Percentiles rank a stretch among this genome's conserved stretches.
These are phyloP conservation scores for Boletales sp. DNA, from an alignment of 768 basidiomycete genomes.

Conservation along the genomic window DNA sequence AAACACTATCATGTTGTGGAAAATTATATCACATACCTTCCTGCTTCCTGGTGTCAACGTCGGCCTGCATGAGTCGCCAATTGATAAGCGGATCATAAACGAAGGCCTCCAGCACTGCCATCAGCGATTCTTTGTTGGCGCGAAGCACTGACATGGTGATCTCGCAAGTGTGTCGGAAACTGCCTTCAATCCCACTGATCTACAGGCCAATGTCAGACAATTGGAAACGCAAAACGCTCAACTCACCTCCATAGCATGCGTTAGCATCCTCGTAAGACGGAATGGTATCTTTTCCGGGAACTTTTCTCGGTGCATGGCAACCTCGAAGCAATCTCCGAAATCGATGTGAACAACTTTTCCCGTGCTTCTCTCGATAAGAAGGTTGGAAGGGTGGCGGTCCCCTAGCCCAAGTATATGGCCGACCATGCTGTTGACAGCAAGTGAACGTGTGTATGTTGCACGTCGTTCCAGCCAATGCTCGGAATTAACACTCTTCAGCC, in stretches of 20 bases:
- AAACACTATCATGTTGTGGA: constrained; percentile 1
- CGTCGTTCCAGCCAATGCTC: constrained; percentile 98
- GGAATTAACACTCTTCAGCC: constrained; percentile 93
- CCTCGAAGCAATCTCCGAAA: constrained; percentile 98
- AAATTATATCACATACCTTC: constrained; percentile 48
- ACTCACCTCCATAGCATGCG: constrained; percentile 96
- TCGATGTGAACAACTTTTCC: constrained; percentile 97
- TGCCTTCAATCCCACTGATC: constrained; percentile 98
- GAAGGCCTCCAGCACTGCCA: constrained; percentile 98
- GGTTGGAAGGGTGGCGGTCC: constrained; percentile 96
- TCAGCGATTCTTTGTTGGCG: constrained; percentile 96
- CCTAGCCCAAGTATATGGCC: constrained; percentile 96
- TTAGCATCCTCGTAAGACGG: constrained; percentile 96
- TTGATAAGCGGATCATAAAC: constrained; percentile 98
- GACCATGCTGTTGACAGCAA: constrained; percentile 98
- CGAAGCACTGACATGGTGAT: constrained; percentile 97
- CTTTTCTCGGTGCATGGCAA: constrained; percentile 97
- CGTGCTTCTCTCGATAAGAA: constrained; percentile 85
- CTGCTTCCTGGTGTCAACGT: constrained; percentile 65
- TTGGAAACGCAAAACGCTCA: background rate
- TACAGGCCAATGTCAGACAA: constrained; percentile 30
- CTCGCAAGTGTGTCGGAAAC: constrained; percentile 93
- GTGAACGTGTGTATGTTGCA: constrained; percentile 91
- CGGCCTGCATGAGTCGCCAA: constrained; percentile 89
- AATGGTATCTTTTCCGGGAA: constrained; percentile 99